These are phyloP conservation scores for Fusarium fracticaudum DNA, from an alignment of 2,329 filamentous ascomycete species.

Conservation along the genomic window DNA sequence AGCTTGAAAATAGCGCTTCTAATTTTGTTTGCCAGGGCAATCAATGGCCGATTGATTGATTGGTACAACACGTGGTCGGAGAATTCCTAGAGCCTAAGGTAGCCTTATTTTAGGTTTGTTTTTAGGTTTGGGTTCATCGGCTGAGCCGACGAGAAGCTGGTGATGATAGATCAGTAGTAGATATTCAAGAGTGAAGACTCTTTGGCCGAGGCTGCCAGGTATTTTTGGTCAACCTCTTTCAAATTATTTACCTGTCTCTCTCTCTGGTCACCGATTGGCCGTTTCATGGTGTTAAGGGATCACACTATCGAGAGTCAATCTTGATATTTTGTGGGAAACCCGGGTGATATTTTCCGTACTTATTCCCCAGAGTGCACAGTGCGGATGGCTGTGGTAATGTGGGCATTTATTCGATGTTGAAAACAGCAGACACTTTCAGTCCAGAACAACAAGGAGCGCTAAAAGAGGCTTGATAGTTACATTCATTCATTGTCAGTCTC, in stretches of 20 bases:
- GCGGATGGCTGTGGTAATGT: conserved; percentile 11
- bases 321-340: conserved; percentile 7
- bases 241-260: no score
- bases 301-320: background rate
- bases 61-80: background rate
- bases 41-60: background rate
- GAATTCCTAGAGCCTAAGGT: background rate
- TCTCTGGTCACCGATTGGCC: background rate
- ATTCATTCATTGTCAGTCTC: background rate
- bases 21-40: background rate
- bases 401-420: background rate
- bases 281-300: background rate
- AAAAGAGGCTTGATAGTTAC: no score
- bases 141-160: background rate
- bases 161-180: background rate
- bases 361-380: conserved; percentile 16
- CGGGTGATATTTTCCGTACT: conserved; percentile 14
- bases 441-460: background rate
- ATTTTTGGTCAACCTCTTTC: no score
- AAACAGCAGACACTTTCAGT: background rate
- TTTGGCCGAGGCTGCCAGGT: background rate
- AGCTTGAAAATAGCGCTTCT: background rate
- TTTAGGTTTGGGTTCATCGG: background rate
- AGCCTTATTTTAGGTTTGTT: background rate
- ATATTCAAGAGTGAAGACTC: background rate